Evolutionary conservation across 2,329 filamentous ascomycete genomes (phyloP).

Genomic region (Herpotrichia juniperi): DNA sequence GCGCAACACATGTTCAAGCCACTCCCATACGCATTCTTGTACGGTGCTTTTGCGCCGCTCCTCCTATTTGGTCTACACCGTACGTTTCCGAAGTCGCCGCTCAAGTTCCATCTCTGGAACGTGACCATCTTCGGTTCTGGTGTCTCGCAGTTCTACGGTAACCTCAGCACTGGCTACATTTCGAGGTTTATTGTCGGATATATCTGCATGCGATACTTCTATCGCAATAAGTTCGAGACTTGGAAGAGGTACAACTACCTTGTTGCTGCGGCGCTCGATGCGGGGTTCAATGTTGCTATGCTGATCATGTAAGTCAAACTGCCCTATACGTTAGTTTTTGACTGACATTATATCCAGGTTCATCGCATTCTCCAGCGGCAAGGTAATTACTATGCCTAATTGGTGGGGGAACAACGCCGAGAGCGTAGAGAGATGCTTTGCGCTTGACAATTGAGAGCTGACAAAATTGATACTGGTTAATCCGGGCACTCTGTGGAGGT

Average conservation of each 20-base stretch:
- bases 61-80: constrained; percentile 60
- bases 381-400: constrained; percentile 64
- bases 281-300: constrained; percentile 67
- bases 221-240: constrained; percentile 60
- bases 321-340: too few species aligned
- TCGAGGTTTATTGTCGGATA: constrained; percentile 64
- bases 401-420: constrained; percentile 68
- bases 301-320: constrained; percentile 52
- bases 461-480: too few species aligned
- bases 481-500: too few species aligned
- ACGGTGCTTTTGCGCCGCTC: constrained; percentile 55
- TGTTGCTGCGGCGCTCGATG: constrained; percentile 66
- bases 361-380: constrained; percentile 63
- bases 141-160: constrained; percentile 64
- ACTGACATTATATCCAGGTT: constrained; percentile 48
- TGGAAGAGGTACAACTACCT: constrained; percentile 69
- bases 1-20: constrained; percentile 54
- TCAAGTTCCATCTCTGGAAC: constrained; percentile 64
- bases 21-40: constrained; percentile 61
- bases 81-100: constrained; percentile 58
- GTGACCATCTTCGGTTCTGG: constrained; percentile 67
- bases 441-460: constrained; percentile 48
- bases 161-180: constrained; percentile 65
- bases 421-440: constrained; percentile 65
- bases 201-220: constrained; percentile 66